Base-by-base conservation (phyloP, 2,329 filamentous ascomycete genomes). In the Neurospora sp. region DNA sequence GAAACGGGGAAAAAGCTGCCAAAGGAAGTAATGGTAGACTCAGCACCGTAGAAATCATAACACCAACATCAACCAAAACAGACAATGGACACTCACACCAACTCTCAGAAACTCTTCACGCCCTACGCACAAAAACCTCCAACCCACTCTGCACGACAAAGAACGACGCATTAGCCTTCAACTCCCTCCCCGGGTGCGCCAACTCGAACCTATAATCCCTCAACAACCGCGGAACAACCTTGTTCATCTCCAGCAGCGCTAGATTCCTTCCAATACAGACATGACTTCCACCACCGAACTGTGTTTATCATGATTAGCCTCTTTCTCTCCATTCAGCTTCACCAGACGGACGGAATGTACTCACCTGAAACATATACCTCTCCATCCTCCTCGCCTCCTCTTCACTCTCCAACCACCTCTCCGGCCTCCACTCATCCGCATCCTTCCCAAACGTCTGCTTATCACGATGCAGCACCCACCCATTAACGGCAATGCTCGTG, bases 131-230 rank as follows among this genome's bases (percentile, higher is more conserved):
- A 74, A 80, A 85, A 67, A 87, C 85, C 67, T 87, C 81, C 71
- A 88, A 75, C 0, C 86, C 86, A 67, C 83, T 80, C 76, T 88
- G 86, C 10, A 88, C 85, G 10, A 88, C 86, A 74, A 89, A 88
- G 77, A 88, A 88, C 3, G 85, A 86, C 23, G 85, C 83, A 69
- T 85, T 82, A n/a, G 85, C 84, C 71, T 81, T 82, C 73, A 88
- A 79, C 68, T 83, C 80, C 58, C 82, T 80, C 10, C 81, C 80
- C 0, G 84, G 84, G 70, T 84, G 79, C n/a, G 83, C 81, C 36
- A 88, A 79, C 75, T 84, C 79, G 72, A 88, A 84, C 66, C 84
- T 79, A 74, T 84, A 88, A 71, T 86, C 83, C n/a, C 84, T 77
- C 72, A 87, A 77, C 36, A 89, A 78, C 42, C 85, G 82, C 4